Evolutionary conservation across 495 filamentous ascomycete genomes (phyloP).

Genomic region (Collariella sp.): DNA sequence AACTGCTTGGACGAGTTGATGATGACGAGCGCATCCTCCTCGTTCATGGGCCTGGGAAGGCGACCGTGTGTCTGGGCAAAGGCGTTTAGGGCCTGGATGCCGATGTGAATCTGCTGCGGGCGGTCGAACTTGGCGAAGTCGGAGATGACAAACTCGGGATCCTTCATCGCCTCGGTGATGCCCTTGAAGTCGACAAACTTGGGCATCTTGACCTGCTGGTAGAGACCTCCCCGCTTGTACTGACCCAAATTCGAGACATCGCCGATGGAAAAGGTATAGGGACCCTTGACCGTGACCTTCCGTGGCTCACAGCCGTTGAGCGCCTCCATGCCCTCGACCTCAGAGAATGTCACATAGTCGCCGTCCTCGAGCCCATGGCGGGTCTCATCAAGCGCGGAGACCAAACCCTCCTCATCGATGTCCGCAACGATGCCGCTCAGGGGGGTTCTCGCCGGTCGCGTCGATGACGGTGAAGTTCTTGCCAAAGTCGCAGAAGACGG

Average conservation of each 20-base stretch:
- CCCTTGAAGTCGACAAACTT: conserved; percentile 86
- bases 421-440: conserved; percentile 83
- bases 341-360: conserved; percentile 89
- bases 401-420: conserved; percentile 80
- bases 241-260: conserved; percentile 79
- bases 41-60: conserved; percentile 74
- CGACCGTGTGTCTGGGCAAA: conserved; percentile 65
- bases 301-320: conserved; percentile 74
- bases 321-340: conserved; percentile 86
- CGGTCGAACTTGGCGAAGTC: conserved; percentile 98
- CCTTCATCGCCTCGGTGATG: conserved; percentile 63
- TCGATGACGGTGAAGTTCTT: conserved; percentile 85
- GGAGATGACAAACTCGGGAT: conserved; percentile 82
- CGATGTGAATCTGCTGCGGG: conserved; percentile 82
- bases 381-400: conserved; percentile 91
- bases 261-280: conserved; percentile 95
- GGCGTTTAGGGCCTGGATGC: conserved; percentile 83
- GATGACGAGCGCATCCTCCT: conserved; percentile 73
- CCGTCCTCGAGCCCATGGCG: conserved; percentile 94
- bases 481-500: conserved; percentile 96
- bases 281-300: conserved; percentile 88
- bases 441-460: conserved; percentile 79
- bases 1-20: conserved; percentile 62
- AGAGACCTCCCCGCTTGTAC: conserved; percentile 83
- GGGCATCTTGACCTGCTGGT: conserved; percentile 94